Conservation (phyloP, 768 basidiomycete genomes). For the Pleurotus pulmonarius region DNA sequence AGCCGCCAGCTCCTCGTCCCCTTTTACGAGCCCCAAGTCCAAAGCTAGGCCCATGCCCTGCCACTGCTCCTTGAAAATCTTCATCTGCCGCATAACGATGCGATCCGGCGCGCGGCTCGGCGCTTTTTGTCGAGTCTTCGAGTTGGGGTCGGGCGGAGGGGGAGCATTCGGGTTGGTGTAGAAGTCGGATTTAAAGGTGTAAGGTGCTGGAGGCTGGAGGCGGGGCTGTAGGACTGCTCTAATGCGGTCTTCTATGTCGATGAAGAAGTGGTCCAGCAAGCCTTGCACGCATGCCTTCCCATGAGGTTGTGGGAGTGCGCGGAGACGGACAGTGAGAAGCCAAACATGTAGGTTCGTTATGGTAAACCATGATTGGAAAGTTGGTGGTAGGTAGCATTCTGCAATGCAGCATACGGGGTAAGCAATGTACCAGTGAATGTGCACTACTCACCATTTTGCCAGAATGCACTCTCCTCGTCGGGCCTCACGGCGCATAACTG, state of each 20-base stretch:
- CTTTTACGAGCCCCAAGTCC: constrained; percentile 71
- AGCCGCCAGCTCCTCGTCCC: constrained; percentile 81
- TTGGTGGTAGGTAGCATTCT: constrained; percentile 86
- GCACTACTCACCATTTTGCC: constrained; percentile 54
- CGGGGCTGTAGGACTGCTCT: constrained; percentile 72
- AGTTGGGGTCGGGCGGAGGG: constrained; percentile 14
- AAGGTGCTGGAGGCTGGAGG: constrained; percentile 33
- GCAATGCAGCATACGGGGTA: not conserved
- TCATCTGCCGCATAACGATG: constrained; percentile 84
- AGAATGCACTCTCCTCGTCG: constrained; percentile 59
- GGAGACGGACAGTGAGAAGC: constrained; percentile 84
- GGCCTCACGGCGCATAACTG: constrained; percentile 50
- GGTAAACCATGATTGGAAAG: constrained; percentile 97
- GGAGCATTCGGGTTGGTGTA: constrained; percentile 41
- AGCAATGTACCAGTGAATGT: not conserved
- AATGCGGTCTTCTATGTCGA: constrained; percentile 89
- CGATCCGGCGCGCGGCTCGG: constrained; percentile 61
- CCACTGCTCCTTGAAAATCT: constrained; percentile 90
- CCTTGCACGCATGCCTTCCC: constrained; percentile 73
- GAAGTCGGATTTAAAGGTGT: constrained; percentile 42
- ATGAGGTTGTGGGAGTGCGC: constrained; percentile 68
- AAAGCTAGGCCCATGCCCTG: constrained; percentile 75
- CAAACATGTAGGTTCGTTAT: constrained; percentile 91
- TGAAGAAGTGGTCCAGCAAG: constrained; percentile 92
- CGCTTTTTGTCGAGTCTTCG: constrained; percentile 19